Base-by-base conservation (phyloP, 2,329 filamentous ascomycete genomes). In the Alternaria brassicae region DNA sequence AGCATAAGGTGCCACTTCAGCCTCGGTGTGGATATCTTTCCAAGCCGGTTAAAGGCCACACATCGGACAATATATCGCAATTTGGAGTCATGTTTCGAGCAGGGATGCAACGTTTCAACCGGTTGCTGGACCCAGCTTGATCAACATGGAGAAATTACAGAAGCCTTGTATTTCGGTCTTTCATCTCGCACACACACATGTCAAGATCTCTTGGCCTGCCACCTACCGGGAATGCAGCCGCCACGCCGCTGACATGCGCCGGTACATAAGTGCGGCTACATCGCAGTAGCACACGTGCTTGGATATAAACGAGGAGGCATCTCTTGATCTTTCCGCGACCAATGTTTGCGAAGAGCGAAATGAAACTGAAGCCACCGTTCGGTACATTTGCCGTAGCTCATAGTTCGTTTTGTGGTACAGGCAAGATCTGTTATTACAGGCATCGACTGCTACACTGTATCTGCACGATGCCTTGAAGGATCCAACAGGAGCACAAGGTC, bases 21-120 rank as follows among this genome's bases (percentile, higher is more conserved):
- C 57, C 41, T 61, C 47, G 53, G 59, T 30, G 34, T 34, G 39
- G 44, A 37, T 37, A 17, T 23, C 51, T 44, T 41, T 50, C 50
- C 53, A 57, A 42, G 47, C 53, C 65, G 61, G 63, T 37, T 62
- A 66, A 66, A 53, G 49, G 28, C 48, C 27, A 42, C 19, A 49
- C 36, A 25, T 49, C 41, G 47, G 61, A 48, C 53, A 66, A 62
- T 68, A 47, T 63, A 54, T 52, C 15, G 45, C 50, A 65, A 62
- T 66, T 41, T 62, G 45, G 17, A 55, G 30, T 44, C 61, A 47
- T 60, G 61, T 62, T 61, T 65, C 40, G 36, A 58, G 47, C 44
- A 45, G 53, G 62, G 44, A 39, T 27, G 40, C 12, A 13, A 19
- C 40, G 61, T 66, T 67, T 62, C 65, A 62, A 47, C 60, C 54